Base-by-base conservation (phyloP, 345 rosid genomes). In the Salix koriyanagi region DNA sequence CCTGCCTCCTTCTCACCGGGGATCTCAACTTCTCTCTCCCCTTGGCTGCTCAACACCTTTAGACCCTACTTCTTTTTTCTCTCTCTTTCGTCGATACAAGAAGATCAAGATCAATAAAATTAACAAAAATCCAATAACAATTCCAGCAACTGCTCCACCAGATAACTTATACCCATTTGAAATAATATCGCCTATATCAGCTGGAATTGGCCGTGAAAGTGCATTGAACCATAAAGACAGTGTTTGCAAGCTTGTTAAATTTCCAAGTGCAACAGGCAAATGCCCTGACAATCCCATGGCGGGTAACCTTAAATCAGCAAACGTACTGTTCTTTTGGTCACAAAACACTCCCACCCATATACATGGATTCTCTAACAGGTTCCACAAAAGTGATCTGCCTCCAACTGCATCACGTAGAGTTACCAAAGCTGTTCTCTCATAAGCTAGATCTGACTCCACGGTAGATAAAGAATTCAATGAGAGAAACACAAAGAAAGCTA, bases 151-250 rank as follows among this genome's bases (percentile, higher is more conserved):
- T 18, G 86, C 89, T 30, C 86, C 86, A 50, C 82, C 87, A 16
- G 87, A 86, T 42, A 86, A 54, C 58, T 79, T 81, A 0, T 65
- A 44, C 25, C 61, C 70, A 2, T 26, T 73, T 1, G 72, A 37
- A 46, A 85, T 77, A 74, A 95, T 88, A 72, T 85, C 76, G 34
- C 87, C 75, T 21, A 93, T 76, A 71, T 93, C 97, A 28, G 91
- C 83, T 16, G 99, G 97, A 81, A 95, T 86, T 34, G 83, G 32
- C 60, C 99, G 96, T 15, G 82, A 83, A 46, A 95, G 90, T 61
- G 85, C 83, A 76, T 95, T 95, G 82, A 81, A 88, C 26, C 89
- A 85, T 69, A 95, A 85, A 79, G 98, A 93, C 71, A 93, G 89
- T 77, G 78, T 79, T 71, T 65, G 86, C 13, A 93, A 88, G 37